Percentiles rank a stretch among this genome's conserved stretches.
Conservation (phyloP, 2,329 filamentous ascomycete genomes). For the Fusarium sp. region DNA sequence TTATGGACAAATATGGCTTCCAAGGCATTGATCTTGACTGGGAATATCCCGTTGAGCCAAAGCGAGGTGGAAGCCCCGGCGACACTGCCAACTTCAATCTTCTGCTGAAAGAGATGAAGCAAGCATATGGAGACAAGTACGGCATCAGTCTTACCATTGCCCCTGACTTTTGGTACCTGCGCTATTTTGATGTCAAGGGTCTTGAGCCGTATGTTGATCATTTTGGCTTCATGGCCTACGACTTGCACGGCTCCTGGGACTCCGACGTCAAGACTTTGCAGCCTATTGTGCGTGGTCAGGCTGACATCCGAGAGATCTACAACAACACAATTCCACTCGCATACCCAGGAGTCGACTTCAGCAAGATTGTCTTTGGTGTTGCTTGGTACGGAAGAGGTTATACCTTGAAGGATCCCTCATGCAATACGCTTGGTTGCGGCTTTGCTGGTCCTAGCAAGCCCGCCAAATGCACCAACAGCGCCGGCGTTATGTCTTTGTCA, state of each 20-base stretch:
- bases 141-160: slow-evolving; percentile 59
- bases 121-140: slow-evolving; percentile 50
- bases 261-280: slow-evolving; percentile 51
- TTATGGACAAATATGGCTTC: slow-evolving; percentile 41
- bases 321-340: slow-evolving; percentile 56
- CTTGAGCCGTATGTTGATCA: slow-evolving; percentile 57
- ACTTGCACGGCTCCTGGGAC: slow-evolving; percentile 62
- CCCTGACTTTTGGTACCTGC: slow-evolving; percentile 57
- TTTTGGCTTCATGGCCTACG: slow-evolving; percentile 58
- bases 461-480: slow-evolving; percentile 47
- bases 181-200: slow-evolving; percentile 53
- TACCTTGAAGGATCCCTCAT: slow-evolving; percentile 51
- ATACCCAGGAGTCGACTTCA: slow-evolving; percentile 56
- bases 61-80: slow-evolving; percentile 53
- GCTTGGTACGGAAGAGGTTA: slow-evolving; percentile 64
- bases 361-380: slow-evolving; percentile 62
- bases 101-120: slow-evolving; percentile 54
- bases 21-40: slow-evolving; percentile 62
- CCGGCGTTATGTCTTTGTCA: slow-evolving; percentile 50
- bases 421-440: slow-evolving; percentile 46
- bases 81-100: slow-evolving; percentile 57
- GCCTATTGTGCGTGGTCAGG: slow-evolving; percentile 55
- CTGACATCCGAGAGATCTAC: slow-evolving; percentile 60
- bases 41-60: slow-evolving; percentile 58
- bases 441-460: slow-evolving; percentile 35